Evolutionary conservation across 2,329 filamentous ascomycete genomes (phyloP).

Genomic region (Arthroderma sp.): DNA sequence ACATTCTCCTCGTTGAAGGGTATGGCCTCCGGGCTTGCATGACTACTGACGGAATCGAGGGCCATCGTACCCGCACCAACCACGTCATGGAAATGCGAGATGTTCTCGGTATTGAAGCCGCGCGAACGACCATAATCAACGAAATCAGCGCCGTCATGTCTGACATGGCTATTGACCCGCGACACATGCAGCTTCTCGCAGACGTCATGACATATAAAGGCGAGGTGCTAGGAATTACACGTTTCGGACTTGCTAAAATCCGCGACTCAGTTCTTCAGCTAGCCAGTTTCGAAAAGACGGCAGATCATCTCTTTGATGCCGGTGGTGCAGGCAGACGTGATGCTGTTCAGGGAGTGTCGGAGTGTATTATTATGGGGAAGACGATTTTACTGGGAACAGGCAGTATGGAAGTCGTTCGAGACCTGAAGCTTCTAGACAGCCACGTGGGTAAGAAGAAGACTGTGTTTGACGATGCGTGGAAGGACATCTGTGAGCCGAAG

Average conservation of each 20-base stretch:
- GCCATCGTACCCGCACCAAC: conserved; percentile 63
- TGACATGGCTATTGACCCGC: conserved; percentile 88
- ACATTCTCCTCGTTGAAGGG: conserved; percentile 76
- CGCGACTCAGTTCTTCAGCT: conserved; percentile 86
- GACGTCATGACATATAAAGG: conserved; percentile 99
- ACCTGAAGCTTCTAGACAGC: conserved; percentile 53
- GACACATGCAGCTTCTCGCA: conserved; percentile 92
- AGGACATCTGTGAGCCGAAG: conserved; percentile 14
- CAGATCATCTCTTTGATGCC: conserved; percentile 92
- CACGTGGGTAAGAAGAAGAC: conserved; percentile 47
- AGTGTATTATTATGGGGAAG: conserved; percentile 98
- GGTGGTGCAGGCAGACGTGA: conserved; percentile 87
- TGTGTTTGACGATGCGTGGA: conserved; percentile 55
- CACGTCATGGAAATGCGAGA: conserved; percentile 80
- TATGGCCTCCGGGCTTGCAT: conserved; percentile 84
- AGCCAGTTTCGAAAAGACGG: conserved; percentile 94
- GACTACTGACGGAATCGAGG: conserved; percentile 83
- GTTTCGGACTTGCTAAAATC: conserved; percentile 94
- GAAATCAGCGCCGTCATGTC: conserved; percentile 87
- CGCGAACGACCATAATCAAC: conserved; percentile 71
- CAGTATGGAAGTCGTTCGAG: conserved; percentile 75
- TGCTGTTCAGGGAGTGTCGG: conserved; percentile 80
- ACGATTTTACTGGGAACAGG: conserved; percentile 85
- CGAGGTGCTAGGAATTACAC: conserved; percentile 88
- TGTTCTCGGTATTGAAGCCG: conserved; percentile 89